Evolutionary conservation across 2,329 filamentous ascomycete genomes (phyloP), one percentile per base, ranked within the genome.

Genomic region (Aspergillus sergii): DNA sequence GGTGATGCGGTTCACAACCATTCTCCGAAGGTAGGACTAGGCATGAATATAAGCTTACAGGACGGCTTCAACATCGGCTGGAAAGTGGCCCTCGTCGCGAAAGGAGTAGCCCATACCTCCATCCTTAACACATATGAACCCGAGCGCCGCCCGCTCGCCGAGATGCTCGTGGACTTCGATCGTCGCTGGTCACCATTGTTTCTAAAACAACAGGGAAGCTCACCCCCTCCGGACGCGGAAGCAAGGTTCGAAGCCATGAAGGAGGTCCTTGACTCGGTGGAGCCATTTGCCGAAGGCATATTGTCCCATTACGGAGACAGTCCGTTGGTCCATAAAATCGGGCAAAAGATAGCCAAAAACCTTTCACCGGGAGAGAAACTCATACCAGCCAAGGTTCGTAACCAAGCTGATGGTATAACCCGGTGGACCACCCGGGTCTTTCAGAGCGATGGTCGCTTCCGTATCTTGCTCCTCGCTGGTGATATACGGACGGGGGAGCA

Each of bases 151-250:
- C 81, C 79, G 16, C 84, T 91, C 2, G 90, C 89, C 0, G 80
- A 88, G 63, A 85, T 89, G 51, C 82, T 92, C 0, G 91, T 92
- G 64, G 80, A 83, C 8, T 87, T 89, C 63, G 87, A 89, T 69
- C 84, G 85, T 61, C 57, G 43, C 43, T 62, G 55, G 45, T 58
- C 54, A 10, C 43, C 60, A 7, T 41, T 62, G 11, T 64, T 64
- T 14, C 28, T 55, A 21, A 56, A 57, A 16, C 30, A 57, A n/a
- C 59, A 56, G 21, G 34, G 11, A 11, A 30, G 45, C 1, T 23
- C 23, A 3, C 16, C 7, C 14, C 23, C 21, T 41, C 23, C 34
- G 36, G 34, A 39, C 12, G 30, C 28, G 7, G 21, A 60, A 14
- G 28, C 48, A 19, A 57, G 45, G 23, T n/a, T 41, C 28, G 50